Conservation (phyloP, 164 flowering plant species). For the Chimonanthus salicifolius region DNA sequence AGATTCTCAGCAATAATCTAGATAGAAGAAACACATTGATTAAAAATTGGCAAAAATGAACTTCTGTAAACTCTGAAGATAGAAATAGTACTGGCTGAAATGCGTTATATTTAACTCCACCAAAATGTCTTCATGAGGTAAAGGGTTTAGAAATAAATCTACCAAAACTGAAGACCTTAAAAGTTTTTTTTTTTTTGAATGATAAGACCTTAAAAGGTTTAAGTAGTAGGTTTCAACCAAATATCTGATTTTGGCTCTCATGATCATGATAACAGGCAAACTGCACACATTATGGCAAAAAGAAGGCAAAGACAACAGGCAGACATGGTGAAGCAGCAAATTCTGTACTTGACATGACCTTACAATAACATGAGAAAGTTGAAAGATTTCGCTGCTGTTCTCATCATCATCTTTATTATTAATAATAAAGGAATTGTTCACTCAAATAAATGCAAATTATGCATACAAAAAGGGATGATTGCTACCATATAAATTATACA, state of each 20-base stretch:
- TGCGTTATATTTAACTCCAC: no score
- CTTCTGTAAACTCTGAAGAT: no score
- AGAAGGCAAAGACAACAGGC: neutral
- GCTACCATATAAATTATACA: neutral
- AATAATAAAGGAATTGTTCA: neutral
- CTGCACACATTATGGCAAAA: neutral
- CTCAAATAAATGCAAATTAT: neutral
- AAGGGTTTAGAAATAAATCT: no score
- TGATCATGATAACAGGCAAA: neutral
- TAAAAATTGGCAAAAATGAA: neutral
- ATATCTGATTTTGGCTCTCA: no score
- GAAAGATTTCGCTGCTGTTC: no score
- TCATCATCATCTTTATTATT: no score
- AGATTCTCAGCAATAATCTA: constrained; percentile 83
- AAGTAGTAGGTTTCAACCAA: no score
- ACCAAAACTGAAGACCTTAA: no score
- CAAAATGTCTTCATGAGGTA: no score
- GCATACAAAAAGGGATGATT: neutral
- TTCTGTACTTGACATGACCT: neutral
- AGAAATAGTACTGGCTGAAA: no score
- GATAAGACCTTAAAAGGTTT: no score
- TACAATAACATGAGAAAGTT: neutral
- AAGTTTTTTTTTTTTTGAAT: no score
- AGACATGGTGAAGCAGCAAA: neutral
- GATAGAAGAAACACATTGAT: constrained; percentile 8